These are phyloP conservation scores for Delonix regia DNA, from an alignment of 306 rosid species.

Conservation along the genomic window DNA sequence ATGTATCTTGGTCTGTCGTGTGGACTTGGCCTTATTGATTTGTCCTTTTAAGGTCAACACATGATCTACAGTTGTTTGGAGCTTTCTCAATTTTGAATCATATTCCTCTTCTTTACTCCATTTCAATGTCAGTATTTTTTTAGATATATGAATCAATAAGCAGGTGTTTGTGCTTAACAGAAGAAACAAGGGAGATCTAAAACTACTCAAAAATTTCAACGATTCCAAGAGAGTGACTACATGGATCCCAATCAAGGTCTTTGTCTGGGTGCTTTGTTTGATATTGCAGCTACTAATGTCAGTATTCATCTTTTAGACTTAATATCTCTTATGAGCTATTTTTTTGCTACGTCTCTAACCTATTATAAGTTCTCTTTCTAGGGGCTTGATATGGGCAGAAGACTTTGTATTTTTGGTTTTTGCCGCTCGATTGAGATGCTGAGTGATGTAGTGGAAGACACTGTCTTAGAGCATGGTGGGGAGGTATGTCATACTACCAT, in stretches of 20 bases:
- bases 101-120: slow-evolving; percentile 23
- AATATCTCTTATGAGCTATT: slow-evolving; percentile 13
- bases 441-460: slow-evolving; percentile 94
- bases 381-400: slow-evolving; percentile 96
- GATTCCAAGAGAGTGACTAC: slow-evolving; percentile 85
- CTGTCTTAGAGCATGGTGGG: slow-evolving; percentile 92
- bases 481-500: slow-evolving; percentile 61
- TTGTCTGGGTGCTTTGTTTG: slow-evolving; percentile 91
- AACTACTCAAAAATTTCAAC: slow-evolving; percentile 59
- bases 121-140: slow-evolving; percentile 30
- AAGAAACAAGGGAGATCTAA: slow-evolving; percentile 71
- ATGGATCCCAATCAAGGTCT: slow-evolving; percentile 92
- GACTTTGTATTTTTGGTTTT: slow-evolving; percentile 88
- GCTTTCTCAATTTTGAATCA: slow-evolving; percentile 9
- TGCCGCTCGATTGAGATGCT: slow-evolving; percentile 99
- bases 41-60: slow-evolving; percentile 13
- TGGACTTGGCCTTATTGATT: slow-evolving; percentile 28
- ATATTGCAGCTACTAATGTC: slow-evolving; percentile 96
- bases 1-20: slow-evolving; percentile 14
- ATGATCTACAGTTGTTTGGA: slow-evolving; percentile 17
- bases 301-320: slow-evolving; percentile 27
- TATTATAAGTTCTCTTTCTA: slow-evolving; percentile 38
- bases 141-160: slow-evolving; percentile 21
- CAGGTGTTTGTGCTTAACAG: slow-evolving; percentile 50
- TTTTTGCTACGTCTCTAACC: slow-evolving; percentile 20